Conservation (phyloP, 352 stramenopile species). For the Phytophthora nicotianae region DNA sequence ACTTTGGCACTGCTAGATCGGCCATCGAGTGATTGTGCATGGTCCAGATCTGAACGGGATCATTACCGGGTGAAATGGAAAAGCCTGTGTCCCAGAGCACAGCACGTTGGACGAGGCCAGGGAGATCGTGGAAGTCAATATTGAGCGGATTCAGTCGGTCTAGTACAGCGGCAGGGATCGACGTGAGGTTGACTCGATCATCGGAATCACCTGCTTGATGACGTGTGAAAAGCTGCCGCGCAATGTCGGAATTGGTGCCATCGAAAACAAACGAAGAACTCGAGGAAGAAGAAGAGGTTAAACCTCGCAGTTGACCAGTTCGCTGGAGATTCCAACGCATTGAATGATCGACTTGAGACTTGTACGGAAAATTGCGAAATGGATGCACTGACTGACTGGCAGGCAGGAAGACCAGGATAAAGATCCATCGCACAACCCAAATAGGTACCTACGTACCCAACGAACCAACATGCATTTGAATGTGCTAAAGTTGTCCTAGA, state of each 20-base stretch:
- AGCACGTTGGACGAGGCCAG: slow-evolving; percentile 35
- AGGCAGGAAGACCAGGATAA: no score
- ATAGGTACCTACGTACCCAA: no score
- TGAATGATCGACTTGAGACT: no score
- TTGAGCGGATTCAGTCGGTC: slow-evolving; percentile 17
- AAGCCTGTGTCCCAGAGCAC: slow-evolving; percentile 50
- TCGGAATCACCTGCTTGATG: slow-evolving; percentile 7
- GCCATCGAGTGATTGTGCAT: slow-evolving; percentile 28
- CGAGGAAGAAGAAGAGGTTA: slow-evolving; percentile 4
- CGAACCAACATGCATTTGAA: no score
- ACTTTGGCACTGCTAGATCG: slow-evolving; percentile 22
- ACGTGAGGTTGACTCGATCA: slow-evolving; percentile 11
- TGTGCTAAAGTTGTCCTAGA: no score
- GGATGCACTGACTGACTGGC: no score
- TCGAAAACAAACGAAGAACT: slow-evolving; percentile 34
- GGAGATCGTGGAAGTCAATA: slow-evolving; percentile 22
- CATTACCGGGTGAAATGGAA: slow-evolving; percentile 13
- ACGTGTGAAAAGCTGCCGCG: slow-evolving; percentile 41
- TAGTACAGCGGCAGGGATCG: slow-evolving; percentile 12
- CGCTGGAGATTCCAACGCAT: no score
- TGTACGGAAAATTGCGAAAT: no score
- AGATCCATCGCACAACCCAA: no score
- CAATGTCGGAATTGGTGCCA: slow-evolving; percentile 41
- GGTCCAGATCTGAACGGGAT: slow-evolving; percentile 29
- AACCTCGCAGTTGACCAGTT: slow-evolving; percentile 5